phyloP scores from a whole-genome alignment of 768 basidiomycete species.

The Macrocybe gigantea region DNA sequence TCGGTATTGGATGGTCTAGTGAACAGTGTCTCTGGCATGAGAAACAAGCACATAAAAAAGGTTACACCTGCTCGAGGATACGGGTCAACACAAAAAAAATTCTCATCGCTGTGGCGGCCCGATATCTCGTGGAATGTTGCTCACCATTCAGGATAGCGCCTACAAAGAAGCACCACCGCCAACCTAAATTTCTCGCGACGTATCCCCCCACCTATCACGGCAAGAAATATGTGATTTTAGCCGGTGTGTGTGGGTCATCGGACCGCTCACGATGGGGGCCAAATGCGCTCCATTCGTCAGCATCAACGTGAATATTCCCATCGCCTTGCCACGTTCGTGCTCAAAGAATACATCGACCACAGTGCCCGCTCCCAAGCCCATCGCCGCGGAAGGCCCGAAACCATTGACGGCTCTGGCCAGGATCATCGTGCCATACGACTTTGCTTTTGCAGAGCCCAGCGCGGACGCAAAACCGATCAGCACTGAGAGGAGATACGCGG shows the following conservation, averaged over 20 bases:
- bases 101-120: neutral
- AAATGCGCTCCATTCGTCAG: conserved; percentile 34
- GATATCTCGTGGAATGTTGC: neutral
- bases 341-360: conserved; percentile 30
- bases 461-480: conserved; percentile 28
- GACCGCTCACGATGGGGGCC: conserved; percentile 30
- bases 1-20: conserved; percentile 18
- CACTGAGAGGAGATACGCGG: conserved; percentile 28
- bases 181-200: conserved; percentile 29
- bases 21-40: conserved; percentile 38
- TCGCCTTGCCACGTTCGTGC: conserved; percentile 35
- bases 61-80: conserved; percentile 12
- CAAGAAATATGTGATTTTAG: neutral
- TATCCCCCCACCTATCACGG: conserved; percentile 29
- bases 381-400: conserved; percentile 27
- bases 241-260: neutral
- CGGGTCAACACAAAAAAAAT: neutral
- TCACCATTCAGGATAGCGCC: conserved; percentile 35
- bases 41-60: conserved; percentile 28
- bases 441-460: conserved; percentile 25
- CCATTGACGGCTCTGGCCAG: conserved; percentile 31
- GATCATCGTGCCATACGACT: conserved; percentile 25
- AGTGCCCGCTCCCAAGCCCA: conserved; percentile 32
- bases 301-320: conserved; percentile 37
- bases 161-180: conserved; percentile 40